phyloP scores from a whole-genome alignment of 345 rosid genomes.

The Gossypium herbaceum region DNA sequence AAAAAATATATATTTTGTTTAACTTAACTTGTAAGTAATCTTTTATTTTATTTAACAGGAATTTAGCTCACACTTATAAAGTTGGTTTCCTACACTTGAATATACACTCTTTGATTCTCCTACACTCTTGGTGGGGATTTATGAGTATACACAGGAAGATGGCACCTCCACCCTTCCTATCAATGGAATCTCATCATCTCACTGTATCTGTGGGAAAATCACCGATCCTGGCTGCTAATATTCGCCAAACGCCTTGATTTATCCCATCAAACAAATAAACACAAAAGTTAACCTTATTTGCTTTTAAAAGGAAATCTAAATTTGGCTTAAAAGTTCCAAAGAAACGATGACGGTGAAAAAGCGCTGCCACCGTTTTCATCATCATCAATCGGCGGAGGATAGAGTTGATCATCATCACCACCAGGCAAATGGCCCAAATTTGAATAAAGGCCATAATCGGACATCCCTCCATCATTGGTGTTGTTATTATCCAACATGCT shows the following conservation, averaged over 20 bases:
- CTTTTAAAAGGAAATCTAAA: too few relatives aligned
- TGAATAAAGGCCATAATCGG: constrained; percentile 26
- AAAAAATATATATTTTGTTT: too few relatives aligned
- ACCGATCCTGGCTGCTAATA: background rate
- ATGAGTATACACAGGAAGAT: background rate
- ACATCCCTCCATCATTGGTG: background rate
- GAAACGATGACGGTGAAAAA: constrained; percentile 34
- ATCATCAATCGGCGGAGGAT: constrained; percentile 13
- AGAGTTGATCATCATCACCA: background rate
- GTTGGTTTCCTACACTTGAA: background rate
- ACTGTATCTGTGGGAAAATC: background rate
- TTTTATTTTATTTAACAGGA: too few relatives aligned
- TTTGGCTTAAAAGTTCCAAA: constrained; percentile 47
- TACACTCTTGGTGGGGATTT: background rate
- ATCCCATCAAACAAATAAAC: background rate
- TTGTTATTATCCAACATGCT: constrained; percentile 23
- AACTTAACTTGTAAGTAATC: too few relatives aligned
- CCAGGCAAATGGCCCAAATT: constrained; percentile 8
- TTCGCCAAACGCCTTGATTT: constrained; percentile 6
- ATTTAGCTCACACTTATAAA: too few relatives aligned
- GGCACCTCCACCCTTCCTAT: background rate
- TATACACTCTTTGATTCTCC: background rate
- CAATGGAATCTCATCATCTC: background rate
- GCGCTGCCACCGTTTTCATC: constrained; percentile 8
- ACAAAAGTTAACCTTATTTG: too few relatives aligned